Percentiles rank a stretch among this genome's conserved stretches.
Evolutionary conservation across 495 filamentous ascomycete species (phyloP).

Genomic region (Xylaria longipes): DNA sequence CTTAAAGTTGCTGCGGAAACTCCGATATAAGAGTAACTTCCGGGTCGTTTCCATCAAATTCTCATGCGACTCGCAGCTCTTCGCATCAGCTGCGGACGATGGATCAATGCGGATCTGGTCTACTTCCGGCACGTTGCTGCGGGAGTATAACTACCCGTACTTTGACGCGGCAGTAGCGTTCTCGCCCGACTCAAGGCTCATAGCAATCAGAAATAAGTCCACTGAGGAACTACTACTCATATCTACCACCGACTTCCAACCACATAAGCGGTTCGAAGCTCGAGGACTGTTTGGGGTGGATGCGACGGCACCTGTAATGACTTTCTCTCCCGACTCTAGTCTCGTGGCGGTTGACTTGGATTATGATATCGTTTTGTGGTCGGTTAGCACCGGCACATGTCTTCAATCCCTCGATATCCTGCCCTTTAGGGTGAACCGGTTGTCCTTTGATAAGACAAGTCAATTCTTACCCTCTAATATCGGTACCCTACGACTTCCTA

Average conservation of each 20-base stretch:
- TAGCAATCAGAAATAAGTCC: not conserved
- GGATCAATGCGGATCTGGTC: not conserved
- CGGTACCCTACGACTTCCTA: not conserved
- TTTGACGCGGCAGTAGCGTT: not conserved
- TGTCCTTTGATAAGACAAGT: not conserved
- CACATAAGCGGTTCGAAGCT: not conserved
- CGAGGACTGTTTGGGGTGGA: not conserved
- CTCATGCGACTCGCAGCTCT: not conserved
- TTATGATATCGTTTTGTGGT: not conserved
- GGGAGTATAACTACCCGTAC: not conserved
- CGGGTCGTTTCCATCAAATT: not conserved
- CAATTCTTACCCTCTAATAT: not conserved
- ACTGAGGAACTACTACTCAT: not conserved
- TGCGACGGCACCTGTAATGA: no score
- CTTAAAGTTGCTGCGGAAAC: not conserved
- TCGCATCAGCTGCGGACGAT: not conserved
- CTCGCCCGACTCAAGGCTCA: not conserved
- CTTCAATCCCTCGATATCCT: not conserved
- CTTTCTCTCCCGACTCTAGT: not conserved
- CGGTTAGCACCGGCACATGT: not conserved
- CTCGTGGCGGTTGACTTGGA: not conserved
- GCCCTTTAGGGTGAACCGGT: not conserved
- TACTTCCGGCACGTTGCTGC: not conserved
- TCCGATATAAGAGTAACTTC: not conserved
- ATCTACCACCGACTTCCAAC: not conserved